Base-by-base conservation (phyloP, 176 grass and related monocot genomes). In the Oryza nivara region DNA sequence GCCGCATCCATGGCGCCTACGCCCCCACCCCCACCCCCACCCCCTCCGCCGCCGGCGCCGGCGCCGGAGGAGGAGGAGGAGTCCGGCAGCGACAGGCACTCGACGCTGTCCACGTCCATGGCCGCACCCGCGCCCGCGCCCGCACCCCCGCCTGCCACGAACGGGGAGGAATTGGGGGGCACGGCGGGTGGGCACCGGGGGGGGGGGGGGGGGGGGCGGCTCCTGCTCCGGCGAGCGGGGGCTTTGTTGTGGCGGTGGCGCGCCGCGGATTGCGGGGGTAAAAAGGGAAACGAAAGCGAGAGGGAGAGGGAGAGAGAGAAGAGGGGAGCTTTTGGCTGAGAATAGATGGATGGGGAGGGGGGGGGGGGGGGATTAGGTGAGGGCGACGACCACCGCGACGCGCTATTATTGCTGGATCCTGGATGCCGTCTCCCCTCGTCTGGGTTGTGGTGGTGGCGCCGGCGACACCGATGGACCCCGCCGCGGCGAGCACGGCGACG, bases 81-180 rank as follows among this genome's bases (percentile, higher is more conserved):
- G 80, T 94, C 92, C 49, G 90, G 86, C 56, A 88, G 84, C 81
- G 95, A 92, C 54, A 92, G 79, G 90, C 92, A 91, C 81, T 91
- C 92, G 68, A 92, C 88, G 88, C 75, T 92, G 61, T 81, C 82
- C 22, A 89, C 72, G 73, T 94, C 94, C 89, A 91, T 90, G 80
- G 80, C 86, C 38, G 38, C 34, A 4, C 35, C 5, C 35, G 4
- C 35, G 5, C 35, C 86, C 38, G 38, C 34, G 0, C 35, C 5
- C 35, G 4, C 35, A 36, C 35, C 35, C 25, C 43, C 43, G 43
- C 43, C 43, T 44, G 43, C 43, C 43, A 44, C 43, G 43, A 10
- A 44, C 43, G 26, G 26, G 43, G 9, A 43, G 14, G 45, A 67
- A 20, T 5, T 2, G 20, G 34, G 34, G 34, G 34, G 34, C 34